Evolutionary conservation across 169 alveolate genomes (phyloP), one percentile per base, ranked within the genome.

Genomic region (Plasmodium chabaudi): DNA sequence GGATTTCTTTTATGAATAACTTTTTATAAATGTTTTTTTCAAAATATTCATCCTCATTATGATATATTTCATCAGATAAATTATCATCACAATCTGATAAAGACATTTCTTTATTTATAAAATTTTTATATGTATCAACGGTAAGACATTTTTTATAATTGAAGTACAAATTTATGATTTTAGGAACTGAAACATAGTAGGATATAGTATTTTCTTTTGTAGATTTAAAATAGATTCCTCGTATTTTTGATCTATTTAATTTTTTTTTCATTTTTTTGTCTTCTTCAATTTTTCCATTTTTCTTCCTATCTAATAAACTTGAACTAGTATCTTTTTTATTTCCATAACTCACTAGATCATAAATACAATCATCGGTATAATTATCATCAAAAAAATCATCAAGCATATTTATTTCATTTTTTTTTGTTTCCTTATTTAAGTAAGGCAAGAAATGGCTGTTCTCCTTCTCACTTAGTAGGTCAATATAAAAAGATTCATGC

Each of bases 141-240:
- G 1, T 10, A 9, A 27, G 9, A 23, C 42, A 64, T 57, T 55
- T 63, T 77, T 55, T 64, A 23, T 23, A 64, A 7, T 77, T 63
- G 17, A 53, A 77, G 64, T 63, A 77, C 5, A 77, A 61, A 2
- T 47, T 77, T 57, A 77, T 6, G 61, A 77, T 77, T 17, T 46
- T n/a, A 0, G 69, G 77, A 5, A 63, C 15, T 12, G 88, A 69
- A 9, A 77, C 77, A 44, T 49, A 77, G 49, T 46, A 77, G 12
- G 12, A 77, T 23, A 15, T 77, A 25, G 21, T 4, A 13, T 77
- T 77, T 56, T 77, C 44, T 23, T 27, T 77, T 53, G 57, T 27
- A 42, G 88, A 27, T 23, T 77, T 65, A 19, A 77, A 77, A 42
- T 77, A 55, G 46, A 77, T 77, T 57, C 23, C 39, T 44, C 25